Evolutionary conservation across 495 filamentous ascomycete genomes (phyloP), one percentile per base, ranked within the genome.

Genomic region (Chaetomium fimeti): DNA sequence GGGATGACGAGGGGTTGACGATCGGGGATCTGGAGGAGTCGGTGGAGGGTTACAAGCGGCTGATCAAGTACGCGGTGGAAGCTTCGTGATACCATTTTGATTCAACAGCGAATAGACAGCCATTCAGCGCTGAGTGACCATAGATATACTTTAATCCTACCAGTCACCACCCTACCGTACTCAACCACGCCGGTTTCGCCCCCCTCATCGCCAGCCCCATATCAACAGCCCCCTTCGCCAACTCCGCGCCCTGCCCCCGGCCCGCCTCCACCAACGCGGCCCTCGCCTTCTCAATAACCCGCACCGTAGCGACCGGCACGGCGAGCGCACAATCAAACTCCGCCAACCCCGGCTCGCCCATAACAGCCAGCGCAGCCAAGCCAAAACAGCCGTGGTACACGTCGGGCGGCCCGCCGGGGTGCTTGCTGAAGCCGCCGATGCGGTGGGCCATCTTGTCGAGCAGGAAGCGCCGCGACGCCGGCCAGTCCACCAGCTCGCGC

Each of bases 381-480:
- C 93, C 94, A 58, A 98, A 86, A 74, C 90, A 96, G 1, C 89
- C 89, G 70, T 98, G 94, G 67, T 96, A 87, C 28, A 97, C 83
- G 76, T 98, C 94, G 79, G 94, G 94, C 64, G 85, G 84, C 62
- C 90, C 87, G 29, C 90, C 90, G 0, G 91, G 87, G 12, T 83
- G 72, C 70, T 98, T 98, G 5, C 88, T 88, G 76, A 98, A 97
- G 0, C 94, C 94, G 55, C 94, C 94, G 20, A 97, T 87, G 25
- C 85, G 69, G 74, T 98, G 94, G 69, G 97, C 92, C n/a, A 91
- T 93, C 72, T 90, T 90, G 32, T 89, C 88, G 0, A 97, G 79
- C 18, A 98, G 80, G 75, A 96, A 98, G 59, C 84, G 82, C 15
- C 91, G 85, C 29, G 88, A 84, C 11, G 85, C 81, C 24, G 72